A percentile compares a stretch with the other conserved stretches of the same genome.
phyloP scores from a whole-genome alignment of 2,329 filamentous ascomycete species.

The Penicillium freii region DNA sequence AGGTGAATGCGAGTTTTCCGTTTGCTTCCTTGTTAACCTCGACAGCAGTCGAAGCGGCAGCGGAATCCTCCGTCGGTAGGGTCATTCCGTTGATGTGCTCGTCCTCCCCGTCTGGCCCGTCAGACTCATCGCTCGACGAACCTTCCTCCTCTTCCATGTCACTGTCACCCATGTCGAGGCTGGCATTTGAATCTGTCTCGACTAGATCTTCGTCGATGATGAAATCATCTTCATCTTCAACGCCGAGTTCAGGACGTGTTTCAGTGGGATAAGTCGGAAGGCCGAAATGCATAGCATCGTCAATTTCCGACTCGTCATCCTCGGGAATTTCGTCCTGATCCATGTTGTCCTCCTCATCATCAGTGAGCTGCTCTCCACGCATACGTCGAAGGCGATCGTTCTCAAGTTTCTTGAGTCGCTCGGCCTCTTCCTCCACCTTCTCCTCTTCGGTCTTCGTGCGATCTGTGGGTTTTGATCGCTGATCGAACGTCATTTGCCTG shows the following conservation, averaged over 20 bases:
- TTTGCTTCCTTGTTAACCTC: constrained; percentile 46
- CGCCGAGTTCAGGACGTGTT: constrained; percentile 55
- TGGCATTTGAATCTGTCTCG: constrained; percentile 68
- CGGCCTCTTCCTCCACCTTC: constrained; percentile 71
- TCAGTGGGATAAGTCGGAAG: constrained; percentile 52
- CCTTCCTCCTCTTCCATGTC: constrained; percentile 57
- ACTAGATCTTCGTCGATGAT: constrained; percentile 84
- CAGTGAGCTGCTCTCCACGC: constrained; percentile 72
- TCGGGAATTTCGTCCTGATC: constrained; percentile 35
- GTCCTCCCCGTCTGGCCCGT: constrained; percentile 55
- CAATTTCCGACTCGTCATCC: constrained; percentile 40
- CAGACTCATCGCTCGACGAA: constrained; percentile 43
- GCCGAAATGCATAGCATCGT: constrained; percentile 63
- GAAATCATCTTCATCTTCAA: constrained; percentile 95
- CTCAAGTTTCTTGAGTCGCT: constrained; percentile 75
- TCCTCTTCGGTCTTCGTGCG: constrained; percentile 92
- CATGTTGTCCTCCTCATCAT: constrained; percentile 53
- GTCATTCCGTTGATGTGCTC: constrained; percentile 72
- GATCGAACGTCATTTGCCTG: constrained; percentile 78
- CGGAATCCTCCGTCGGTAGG: constrained; percentile 29
- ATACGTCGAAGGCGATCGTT: constrained; percentile 79
- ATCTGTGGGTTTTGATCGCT: constrained; percentile 78
- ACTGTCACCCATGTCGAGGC: constrained; percentile 42
- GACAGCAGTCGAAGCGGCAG: constrained; percentile 32
- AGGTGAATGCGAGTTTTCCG: constrained; percentile 72